Base-by-base conservation (phyloP, 768 basidiomycete species). In the Flagelloscypha sp. region DNA sequence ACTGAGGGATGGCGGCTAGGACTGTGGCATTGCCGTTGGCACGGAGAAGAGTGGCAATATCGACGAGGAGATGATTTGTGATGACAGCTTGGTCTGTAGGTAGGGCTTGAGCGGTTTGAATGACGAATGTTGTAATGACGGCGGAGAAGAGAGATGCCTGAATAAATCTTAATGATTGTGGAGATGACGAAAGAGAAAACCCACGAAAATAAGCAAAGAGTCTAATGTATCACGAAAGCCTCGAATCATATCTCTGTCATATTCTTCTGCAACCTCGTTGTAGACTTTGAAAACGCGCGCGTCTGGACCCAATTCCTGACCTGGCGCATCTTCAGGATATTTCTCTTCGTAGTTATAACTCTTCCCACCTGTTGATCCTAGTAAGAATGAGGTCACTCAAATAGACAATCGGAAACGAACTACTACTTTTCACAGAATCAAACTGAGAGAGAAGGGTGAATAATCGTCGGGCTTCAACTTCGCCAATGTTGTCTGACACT, bases 101-200 rank as follows among this genome's bases (percentile, higher is more conserved):
- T n/a, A 33, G 32, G 8, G n/a, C 15, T n/a, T 23, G 16, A 33
- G 24, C 20, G 19, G 19, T 33, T 11, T 33, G 20, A 13, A 33
- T 20, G 19, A 33, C 13, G 19, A 33, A 33, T 1, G 32, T 20
- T 6, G 32, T 33, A 23, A 33, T 23, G 16, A 33, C 32, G 20
- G 32, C 32, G 16, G 32, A 33, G 12, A 33, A 33, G 13, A 33
- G 32, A 33, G 17, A 20, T 10, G 34, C 32, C 32, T 33, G 19
- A 4, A 7, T 6, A 9, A 3, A 17, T 1, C 11, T 15, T 33
- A 8, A n/a, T n/a, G n/a, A n/a, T n/a, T n/a, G n/a, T n/a, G n/a
- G n/a, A n/a, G n/a, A n/a, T 9, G 6, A 9, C 13, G 24, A 20
- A 12, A n/a, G n/a, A 13, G 19, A 21, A 20, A 22, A 21, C 32